Conservation (phyloP, 805 yeast species). For the Cyberlindnera mississippiensis region DNA sequence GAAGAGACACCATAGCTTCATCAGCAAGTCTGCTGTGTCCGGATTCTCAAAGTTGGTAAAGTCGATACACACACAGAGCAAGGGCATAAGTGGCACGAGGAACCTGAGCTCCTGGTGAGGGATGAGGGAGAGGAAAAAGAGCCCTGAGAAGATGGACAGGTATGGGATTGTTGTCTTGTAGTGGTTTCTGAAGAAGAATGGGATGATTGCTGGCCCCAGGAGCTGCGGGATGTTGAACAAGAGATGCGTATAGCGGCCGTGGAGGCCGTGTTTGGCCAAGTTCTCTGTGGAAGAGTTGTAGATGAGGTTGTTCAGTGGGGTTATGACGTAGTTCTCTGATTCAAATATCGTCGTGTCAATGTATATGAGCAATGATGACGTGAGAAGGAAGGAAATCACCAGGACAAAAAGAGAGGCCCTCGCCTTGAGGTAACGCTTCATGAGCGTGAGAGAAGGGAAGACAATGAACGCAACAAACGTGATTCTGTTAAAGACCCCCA, state of each 20-base stretch:
- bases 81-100: conserved; percentile 72
- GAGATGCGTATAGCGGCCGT: conserved; percentile 71
- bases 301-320: conserved; percentile 73
- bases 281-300: conserved; percentile 64
- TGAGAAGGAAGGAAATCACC: conserved; percentile 31
- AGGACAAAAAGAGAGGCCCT: conserved; percentile 33
- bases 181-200: conserved; percentile 33
- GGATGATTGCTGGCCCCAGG: conserved; percentile 67
- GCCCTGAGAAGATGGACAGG: conserved; percentile 58
- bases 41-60: conserved; percentile 31
- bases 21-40: conserved; percentile 18
- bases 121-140: conserved; percentile 57
- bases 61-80: conserved; percentile 55
- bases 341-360: conserved; percentile 52
- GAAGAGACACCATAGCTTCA: conserved; percentile 55
- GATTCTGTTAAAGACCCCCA: conserved; percentile 82
- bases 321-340: conserved; percentile 34
- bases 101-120: conserved; percentile 97
- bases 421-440: conserved; percentile 39
- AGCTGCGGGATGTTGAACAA: conserved; percentile 74
- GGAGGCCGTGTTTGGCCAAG: conserved; percentile 76
- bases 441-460: conserved; percentile 51
- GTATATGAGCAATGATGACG: conserved; percentile 37
- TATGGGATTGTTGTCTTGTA: conserved; percentile 49
- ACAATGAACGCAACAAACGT: conserved; percentile 76